Evolutionary conservation across 257 asterid species (phyloP).

Genomic region (Nicotiana paniculata): DNA sequence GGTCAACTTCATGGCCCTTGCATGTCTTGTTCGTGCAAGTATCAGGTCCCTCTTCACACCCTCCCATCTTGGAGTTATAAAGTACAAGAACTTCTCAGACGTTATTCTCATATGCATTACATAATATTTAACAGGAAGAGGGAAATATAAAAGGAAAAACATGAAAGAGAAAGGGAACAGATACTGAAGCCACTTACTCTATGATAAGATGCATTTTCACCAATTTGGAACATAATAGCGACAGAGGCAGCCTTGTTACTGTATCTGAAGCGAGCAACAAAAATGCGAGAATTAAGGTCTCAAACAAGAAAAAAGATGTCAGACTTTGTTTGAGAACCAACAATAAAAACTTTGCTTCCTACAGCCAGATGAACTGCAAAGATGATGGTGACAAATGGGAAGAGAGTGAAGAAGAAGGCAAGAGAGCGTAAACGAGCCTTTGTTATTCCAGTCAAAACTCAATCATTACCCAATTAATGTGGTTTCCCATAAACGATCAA

Average conservation of each 20-base stretch:
- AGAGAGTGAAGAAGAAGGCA: not conserved
- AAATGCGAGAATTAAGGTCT: not conserved
- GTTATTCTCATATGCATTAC: not conserved
- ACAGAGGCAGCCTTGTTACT: slow-evolving; percentile 43
- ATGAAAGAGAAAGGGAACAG: not conserved
- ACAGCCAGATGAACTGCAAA: not conserved
- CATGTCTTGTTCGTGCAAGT: slow-evolving; percentile 57
- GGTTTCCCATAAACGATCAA: not conserved
- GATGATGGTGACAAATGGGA: not conserved
- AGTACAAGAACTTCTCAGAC: slow-evolving; percentile 15
- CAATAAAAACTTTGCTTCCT: not conserved
- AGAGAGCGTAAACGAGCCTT: not conserved
- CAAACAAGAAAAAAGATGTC: not conserved
- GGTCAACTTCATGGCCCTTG: slow-evolving; percentile 60
- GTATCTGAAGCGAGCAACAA: slow-evolving; percentile 33
- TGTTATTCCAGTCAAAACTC: not conserved
- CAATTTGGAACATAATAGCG: slow-evolving; percentile 59
- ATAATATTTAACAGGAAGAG: not conserved
- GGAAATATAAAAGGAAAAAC: not conserved
- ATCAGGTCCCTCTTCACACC: slow-evolving; percentile 41
- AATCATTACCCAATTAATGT: not conserved
- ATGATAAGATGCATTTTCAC: slow-evolving; percentile 56
- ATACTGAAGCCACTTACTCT: slow-evolving; percentile 30
- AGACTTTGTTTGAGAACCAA: not conserved
- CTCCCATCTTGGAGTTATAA: slow-evolving; percentile 45